A percentile compares a stretch with the other conserved stretches of the same genome.
Evolutionary conservation across 805 yeast species (phyloP).

Genomic region (Cephaloascus fragrans): DNA sequence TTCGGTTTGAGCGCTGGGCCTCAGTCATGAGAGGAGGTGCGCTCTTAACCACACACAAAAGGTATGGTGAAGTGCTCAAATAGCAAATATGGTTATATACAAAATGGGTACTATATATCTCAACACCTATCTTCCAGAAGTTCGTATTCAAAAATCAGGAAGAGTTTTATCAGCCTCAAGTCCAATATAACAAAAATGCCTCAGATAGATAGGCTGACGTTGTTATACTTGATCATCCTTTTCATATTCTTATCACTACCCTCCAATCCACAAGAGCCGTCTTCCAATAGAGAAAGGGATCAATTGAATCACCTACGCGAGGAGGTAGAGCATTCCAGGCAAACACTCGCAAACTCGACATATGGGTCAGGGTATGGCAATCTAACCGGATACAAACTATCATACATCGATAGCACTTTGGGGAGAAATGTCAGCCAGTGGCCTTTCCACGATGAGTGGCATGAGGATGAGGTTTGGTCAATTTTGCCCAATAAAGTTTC

Average conservation of each 20-base stretch:
- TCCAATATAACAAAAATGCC: neutral
- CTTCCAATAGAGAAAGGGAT: slow-evolving; percentile 13
- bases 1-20: too few species aligned
- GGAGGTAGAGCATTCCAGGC: slow-evolving; percentile 9
- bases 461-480: slow-evolving; percentile 41
- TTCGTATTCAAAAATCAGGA: too few species aligned
- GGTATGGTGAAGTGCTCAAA: too few species aligned
- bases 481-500: slow-evolving; percentile 54
- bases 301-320: slow-evolving; percentile 16
- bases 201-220: slow-evolving; percentile 20
- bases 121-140: too few species aligned
- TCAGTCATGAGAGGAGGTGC: too few species aligned
- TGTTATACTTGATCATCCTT: slow-evolving; percentile 22
- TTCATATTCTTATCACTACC: slow-evolving; percentile 23
- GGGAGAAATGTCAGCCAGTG: slow-evolving; percentile 39
- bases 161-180: too few species aligned
- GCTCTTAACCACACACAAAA: too few species aligned
- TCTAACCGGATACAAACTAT: slow-evolving; percentile 60
- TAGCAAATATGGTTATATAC: too few species aligned
- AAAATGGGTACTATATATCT: too few species aligned
- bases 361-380: slow-evolving; percentile 54
- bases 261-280: slow-evolving; percentile 18
- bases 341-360: slow-evolving; percentile 24
- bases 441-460: slow-evolving; percentile 46
- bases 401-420: slow-evolving; percentile 47